These are phyloP conservation scores for Stephanocyclus meneghinianus DNA, from an alignment of 352 stramenopile genomes.

Conservation along the genomic window DNA sequence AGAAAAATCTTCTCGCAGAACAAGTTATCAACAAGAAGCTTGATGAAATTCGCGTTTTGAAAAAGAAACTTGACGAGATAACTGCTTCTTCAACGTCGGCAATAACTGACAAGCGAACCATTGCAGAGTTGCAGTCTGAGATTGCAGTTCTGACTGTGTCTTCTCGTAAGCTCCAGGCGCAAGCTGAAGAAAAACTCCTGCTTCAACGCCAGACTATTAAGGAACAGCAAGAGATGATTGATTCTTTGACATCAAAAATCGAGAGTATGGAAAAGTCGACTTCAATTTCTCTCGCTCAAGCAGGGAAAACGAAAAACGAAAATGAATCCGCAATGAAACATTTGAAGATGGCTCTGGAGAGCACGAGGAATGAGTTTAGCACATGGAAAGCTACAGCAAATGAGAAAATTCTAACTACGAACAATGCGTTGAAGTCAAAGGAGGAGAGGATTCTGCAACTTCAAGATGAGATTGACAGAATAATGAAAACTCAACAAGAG, in stretches of 20 bases:
- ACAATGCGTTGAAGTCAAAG: slow-evolving; percentile 37
- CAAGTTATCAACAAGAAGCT: slow-evolving; percentile 41
- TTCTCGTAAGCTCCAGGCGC: slow-evolving; percentile 17
- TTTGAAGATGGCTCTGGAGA: background rate
- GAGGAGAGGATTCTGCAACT: slow-evolving; percentile 32
- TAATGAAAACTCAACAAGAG: background rate
- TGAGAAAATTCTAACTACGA: slow-evolving; percentile 35
- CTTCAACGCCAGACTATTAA: slow-evolving; percentile 24
- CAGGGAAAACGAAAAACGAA: background rate
- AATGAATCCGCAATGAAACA: slow-evolving; percentile 2
- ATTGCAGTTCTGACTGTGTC: slow-evolving; percentile 22
- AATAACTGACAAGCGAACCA: background rate
- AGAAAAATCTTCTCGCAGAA: slow-evolving; percentile 44
- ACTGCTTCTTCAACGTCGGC: background rate
- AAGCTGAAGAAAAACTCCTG: slow-evolving; percentile 40
- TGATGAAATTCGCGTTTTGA: slow-evolving; percentile 27
- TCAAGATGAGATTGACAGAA: slow-evolving; percentile 32
- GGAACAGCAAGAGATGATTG: slow-evolving; percentile 27
- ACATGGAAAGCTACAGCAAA: slow-evolving; percentile 41
- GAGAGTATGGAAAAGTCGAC: background rate
- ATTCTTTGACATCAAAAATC: slow-evolving; percentile 23
- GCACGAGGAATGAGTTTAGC: background rate
- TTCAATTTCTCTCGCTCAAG: background rate
- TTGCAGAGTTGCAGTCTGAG: slow-evolving; percentile 2
- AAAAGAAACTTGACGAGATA: slow-evolving; percentile 23